Evolutionary conservation across 768 basidiomycete species (phyloP).

Genomic region (Suillus americanus): DNA sequence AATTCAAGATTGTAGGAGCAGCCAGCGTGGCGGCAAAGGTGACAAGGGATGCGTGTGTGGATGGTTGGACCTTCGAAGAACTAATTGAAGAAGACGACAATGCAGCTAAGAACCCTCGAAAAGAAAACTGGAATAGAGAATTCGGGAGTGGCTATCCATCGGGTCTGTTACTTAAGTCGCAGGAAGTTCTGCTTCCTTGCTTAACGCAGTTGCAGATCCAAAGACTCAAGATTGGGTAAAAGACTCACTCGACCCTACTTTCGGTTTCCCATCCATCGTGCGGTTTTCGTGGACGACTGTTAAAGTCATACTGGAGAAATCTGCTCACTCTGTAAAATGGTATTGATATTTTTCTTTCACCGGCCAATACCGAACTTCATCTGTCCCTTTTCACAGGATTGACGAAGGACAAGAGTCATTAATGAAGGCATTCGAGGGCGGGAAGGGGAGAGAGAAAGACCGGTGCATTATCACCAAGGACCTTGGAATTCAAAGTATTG

Average conservation of each 20-base stretch:
- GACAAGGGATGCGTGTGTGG: conserved; percentile 87
- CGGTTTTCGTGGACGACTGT: conserved; percentile 97
- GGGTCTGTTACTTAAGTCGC: conserved; percentile 42
- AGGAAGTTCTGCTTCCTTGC: background rate
- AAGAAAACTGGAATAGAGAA: conserved; percentile 31
- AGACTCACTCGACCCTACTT: conserved; percentile 75
- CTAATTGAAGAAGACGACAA: conserved; percentile 19
- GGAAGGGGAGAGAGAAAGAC: conserved; percentile 73
- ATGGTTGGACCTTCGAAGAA: conserved; percentile 83
- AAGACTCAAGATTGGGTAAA: conserved; percentile 89
- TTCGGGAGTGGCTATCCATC: conserved; percentile 92
- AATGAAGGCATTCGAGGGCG: conserved; percentile 70
- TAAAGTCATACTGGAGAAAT: conserved; percentile 79
- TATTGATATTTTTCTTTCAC: conserved; percentile 28
- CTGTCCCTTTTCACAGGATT: conserved; percentile 48
- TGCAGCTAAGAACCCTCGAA: background rate
- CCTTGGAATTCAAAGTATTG: conserved; percentile 69
- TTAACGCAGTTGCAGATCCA: conserved; percentile 58
- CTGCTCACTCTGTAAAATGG: conserved; percentile 83
- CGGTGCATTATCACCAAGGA: conserved; percentile 72
- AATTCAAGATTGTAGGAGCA: conserved; percentile 95
- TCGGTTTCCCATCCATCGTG: conserved; percentile 88
- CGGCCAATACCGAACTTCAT: background rate
- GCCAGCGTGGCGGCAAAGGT: conserved; percentile 99
- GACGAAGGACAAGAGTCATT: conserved; percentile 83